Evolutionary conservation across 1,284 basidiomycete genomes (phyloP), one percentile per base, ranked within the genome.

Genomic region (Microbotryomycetes sp.): DNA sequence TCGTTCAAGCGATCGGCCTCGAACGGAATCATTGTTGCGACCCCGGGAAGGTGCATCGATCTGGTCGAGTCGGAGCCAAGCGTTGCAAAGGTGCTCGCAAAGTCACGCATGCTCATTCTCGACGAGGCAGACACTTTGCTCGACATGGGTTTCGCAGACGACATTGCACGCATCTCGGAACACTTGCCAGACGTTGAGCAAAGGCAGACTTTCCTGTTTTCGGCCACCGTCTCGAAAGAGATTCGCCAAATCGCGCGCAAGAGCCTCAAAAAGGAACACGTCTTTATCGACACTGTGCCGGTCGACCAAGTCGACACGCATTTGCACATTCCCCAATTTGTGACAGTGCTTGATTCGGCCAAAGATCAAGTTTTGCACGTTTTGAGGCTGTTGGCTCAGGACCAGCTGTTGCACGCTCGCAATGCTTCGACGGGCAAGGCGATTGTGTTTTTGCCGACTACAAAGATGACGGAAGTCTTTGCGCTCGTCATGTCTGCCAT

Each of bases 101-200:
- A 80, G 11, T 81, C 87, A 1, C 79, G 84, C 70, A 78, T 83
- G 71, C 81, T 97, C 59, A 84, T 97, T 62, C 80, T 98, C 56
- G 94, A 98, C 73, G 94, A 97, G 76, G 92, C 92, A 11, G 96
- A 98, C 75, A 94, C 90, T 0, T 81, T 97, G 15, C 81, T 98
- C 47, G 92, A 97, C 68, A 90, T 97, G 87, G 94, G 94, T 68
- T 98, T 98, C 84, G 83, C 88, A 9, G 83, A 88, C 50, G 92
- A 96, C 68, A 85, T 98, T 50, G 83, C 90, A 45, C 82, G 81
- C 1, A 92, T 97, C 71, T 78, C 83, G 31, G 71, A 78, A 2
- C 80, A 81, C 68, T 79, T 97, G n/a, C 89, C 89, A 18, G 76
- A 79, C 31, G 75, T 79, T 2, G 81, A 83, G 0, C 75, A 85